These are phyloP conservation scores for Hericium rajendrae DNA, from an alignment of 768 basidiomycete species.

Conservation along the genomic window DNA sequence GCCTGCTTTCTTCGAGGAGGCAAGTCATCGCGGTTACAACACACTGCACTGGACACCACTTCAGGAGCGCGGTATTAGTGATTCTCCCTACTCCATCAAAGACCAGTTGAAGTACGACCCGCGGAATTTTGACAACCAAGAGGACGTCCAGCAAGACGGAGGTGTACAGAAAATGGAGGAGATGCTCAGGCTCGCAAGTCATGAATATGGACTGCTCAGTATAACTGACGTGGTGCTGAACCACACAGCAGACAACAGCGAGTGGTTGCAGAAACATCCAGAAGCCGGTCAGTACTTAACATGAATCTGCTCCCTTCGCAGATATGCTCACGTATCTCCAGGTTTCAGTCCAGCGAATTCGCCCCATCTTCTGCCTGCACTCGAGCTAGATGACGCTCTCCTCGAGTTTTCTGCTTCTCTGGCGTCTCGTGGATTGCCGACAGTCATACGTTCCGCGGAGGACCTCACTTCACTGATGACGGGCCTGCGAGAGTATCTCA, in stretches of 20 bases:
- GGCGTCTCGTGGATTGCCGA: slow-evolving; percentile 59
- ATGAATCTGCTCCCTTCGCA: neutral
- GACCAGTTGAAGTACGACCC: slow-evolving; percentile 80
- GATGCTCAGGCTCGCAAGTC: slow-evolving; percentile 59
- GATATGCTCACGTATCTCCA: slow-evolving; percentile 19
- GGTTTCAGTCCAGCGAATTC: slow-evolving; percentile 88
- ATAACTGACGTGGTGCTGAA: slow-evolving; percentile 96
- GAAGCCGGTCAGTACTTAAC: slow-evolving; percentile 65
- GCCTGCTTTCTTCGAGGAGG: slow-evolving; percentile 73
- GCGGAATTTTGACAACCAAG: slow-evolving; percentile 45
- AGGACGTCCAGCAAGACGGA: slow-evolving; percentile 31
- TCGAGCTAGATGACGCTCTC: slow-evolving; percentile 85
- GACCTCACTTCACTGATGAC: slow-evolving; percentile 63
- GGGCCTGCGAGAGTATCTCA: slow-evolving; percentile 52
- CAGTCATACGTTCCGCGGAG: slow-evolving; percentile 44
- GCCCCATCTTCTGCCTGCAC: slow-evolving; percentile 85
- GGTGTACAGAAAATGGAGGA: slow-evolving; percentile 51
- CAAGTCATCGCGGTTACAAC: slow-evolving; percentile 86
- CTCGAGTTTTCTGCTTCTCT: slow-evolving; percentile 70
- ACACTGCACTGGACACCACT: slow-evolving; percentile 97
- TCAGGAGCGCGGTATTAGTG: slow-evolving; percentile 81
- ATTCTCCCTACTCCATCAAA: slow-evolving; percentile 90
- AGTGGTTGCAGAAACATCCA: slow-evolving; percentile 88
- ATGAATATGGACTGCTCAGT: slow-evolving; percentile 82
- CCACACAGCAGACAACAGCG: slow-evolving; percentile 91